Evolutionary conservation across 2,329 filamentous ascomycete species (phyloP), one percentile per base, ranked within the genome.

Genomic region (Exophiala lecanii-corni): DNA sequence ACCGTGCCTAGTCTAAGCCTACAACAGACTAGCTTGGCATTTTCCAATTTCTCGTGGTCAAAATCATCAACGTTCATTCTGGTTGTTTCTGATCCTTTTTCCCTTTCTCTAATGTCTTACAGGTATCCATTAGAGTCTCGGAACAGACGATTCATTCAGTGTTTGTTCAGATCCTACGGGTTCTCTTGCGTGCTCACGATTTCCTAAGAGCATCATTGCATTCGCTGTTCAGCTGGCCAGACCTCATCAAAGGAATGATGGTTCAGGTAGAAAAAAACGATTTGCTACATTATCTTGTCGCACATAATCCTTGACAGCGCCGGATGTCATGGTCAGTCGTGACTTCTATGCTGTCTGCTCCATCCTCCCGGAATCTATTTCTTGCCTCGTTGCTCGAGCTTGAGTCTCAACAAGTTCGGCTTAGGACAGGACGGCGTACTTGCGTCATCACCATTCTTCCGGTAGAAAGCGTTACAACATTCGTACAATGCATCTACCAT

Each of bases 111-210:
- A 67, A 75, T 75, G 72, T 76, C 71, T n/a, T 64, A 75, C 74
- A 91, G 88, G 83, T 85, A 83, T 80, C 86, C 86, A 86, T 91
- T 97, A 97, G 92, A 98, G 92, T 98, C 92, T 94, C 91, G 89
- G 85, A 85, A 81, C 81, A 86, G 81, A 85, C 80, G 7, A 56
- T 62, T 35, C 64, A 19, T 42, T 89, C 86, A 87, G 78, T 97
- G 79, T 85, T 88, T 89, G 81, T 86, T 87, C 86, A 94, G 87
- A 79, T 49, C 81, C 75, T 67, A 67, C 74, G 70, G 78, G 83
- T 74, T 77, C 86, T 89, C 84, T 72, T 73, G 86, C 89, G 91
- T 87, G 92, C 92, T 98, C 89, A 89, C 82, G 87, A 89, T 86
- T 76, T 86, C 85, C 91, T 84, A 87, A 94, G 86, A 85, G 64